Conservation (phyloP, 164 flowering plant genomes). For the Piper longum region DNA sequence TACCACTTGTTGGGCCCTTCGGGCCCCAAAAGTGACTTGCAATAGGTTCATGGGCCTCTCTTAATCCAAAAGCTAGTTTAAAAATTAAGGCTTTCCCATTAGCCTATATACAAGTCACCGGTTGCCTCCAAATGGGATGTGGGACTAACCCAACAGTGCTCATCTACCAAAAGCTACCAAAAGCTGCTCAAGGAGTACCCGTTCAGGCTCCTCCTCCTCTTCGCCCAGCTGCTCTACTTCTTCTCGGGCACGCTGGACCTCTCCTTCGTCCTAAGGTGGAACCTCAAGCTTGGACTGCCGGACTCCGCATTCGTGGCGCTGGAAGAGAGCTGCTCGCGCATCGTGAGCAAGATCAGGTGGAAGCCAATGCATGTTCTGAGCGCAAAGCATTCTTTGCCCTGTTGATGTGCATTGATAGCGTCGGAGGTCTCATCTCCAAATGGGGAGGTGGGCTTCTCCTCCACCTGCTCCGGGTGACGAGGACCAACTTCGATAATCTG, state of each 20-base stretch:
- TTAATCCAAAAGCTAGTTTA: too few species aligned
- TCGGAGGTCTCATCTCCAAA: conserved; percentile 41
- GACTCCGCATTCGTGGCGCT: conserved; percentile 44
- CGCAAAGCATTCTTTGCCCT: conserved; percentile 57
- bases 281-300: conserved; percentile 44
- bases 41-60: too few species aligned
- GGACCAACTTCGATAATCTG: conserved; percentile 42
- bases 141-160: too few species aligned
- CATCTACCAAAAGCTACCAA: too few species aligned
- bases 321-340: conserved; percentile 35
- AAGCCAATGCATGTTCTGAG: conserved; percentile 64
- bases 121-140: too few species aligned
- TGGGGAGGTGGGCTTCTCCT: conserved; percentile 56
- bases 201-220: conserved; percentile 41
- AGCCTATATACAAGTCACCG: too few species aligned
- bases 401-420: conserved; percentile 61
- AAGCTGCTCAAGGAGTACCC: conserved; percentile 30
- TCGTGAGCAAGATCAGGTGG: conserved; percentile 44
- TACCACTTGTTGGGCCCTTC: too few species aligned
- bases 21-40: too few species aligned
- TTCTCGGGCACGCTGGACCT: conserved; percentile 54
- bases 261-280: conserved; percentile 48
- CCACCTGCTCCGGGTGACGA: conserved; percentile 43
- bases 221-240: conserved; percentile 44
- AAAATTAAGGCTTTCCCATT: too few species aligned